Percentiles rank a stretch among this genome's conserved stretches.
These are phyloP conservation scores for Penicillium brasilianum DNA, from an alignment of 2,329 filamentous ascomycete genomes.

Conservation along the genomic window DNA sequence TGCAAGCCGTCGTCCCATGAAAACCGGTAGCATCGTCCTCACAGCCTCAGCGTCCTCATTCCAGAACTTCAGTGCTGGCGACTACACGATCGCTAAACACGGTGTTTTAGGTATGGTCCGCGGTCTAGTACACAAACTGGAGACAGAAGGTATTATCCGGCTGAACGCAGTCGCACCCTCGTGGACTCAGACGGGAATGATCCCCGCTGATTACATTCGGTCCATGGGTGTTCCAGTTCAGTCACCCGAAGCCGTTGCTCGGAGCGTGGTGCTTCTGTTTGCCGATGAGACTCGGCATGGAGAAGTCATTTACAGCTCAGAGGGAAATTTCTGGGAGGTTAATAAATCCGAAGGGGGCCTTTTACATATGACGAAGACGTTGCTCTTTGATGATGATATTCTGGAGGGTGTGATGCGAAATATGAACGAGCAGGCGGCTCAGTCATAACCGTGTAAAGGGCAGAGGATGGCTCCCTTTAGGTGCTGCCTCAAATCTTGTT, in stretches of 20 bases:
- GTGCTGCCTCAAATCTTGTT: not conserved
- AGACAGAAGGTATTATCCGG: constrained; percentile 55
- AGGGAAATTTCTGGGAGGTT: constrained; percentile 59
- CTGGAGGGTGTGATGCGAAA: constrained; percentile 23
- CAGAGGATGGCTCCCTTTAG: not conserved
- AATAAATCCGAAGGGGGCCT: constrained; percentile 51
- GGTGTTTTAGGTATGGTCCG: constrained; percentile 61
- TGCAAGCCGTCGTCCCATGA: constrained; percentile 46
- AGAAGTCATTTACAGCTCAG: constrained; percentile 58
- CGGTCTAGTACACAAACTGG: constrained; percentile 44
- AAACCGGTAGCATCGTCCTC: constrained; percentile 55
- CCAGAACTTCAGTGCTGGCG: constrained; percentile 56
- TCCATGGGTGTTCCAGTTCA: constrained; percentile 43
- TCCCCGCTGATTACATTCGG: constrained; percentile 43
- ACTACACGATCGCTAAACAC: constrained; percentile 62
- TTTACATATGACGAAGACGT: constrained; percentile 12
- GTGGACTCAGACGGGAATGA: constrained; percentile 59
- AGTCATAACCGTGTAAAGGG: not conserved
- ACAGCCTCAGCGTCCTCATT: constrained; percentile 58
- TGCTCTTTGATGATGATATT: constrained; percentile 17
- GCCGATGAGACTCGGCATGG: constrained; percentile 55
- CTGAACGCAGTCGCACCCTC: constrained; percentile 62
- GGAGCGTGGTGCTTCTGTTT: constrained; percentile 57
- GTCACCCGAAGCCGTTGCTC: constrained; percentile 54
- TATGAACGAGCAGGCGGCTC: constrained; percentile 8